phyloP scores from a whole-genome alignment of 129 eudicot species.

The Cynara cardunculus region DNA sequence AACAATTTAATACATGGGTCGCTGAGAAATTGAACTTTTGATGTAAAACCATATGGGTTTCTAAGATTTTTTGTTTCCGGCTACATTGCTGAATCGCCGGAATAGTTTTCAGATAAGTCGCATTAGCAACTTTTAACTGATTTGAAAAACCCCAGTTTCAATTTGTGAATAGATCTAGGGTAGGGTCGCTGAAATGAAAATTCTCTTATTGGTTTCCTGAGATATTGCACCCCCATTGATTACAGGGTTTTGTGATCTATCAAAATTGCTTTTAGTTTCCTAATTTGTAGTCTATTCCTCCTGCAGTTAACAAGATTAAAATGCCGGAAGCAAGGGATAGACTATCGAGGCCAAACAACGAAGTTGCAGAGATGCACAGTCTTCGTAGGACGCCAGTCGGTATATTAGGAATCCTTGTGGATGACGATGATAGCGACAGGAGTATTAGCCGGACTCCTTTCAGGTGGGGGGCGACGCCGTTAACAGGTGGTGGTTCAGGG shows the following conservation, averaged over 20 bases:
- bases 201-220: neutral
- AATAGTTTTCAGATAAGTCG: neutral
- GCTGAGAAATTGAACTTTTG: neutral
- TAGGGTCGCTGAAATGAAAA: neutral
- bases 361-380: conserved; percentile 23
- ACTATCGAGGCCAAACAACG: conserved; percentile 43
- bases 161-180: neutral
- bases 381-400: conserved; percentile 20
- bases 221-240: neutral
- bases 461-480: conserved; percentile 43
- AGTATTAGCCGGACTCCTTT: conserved; percentile 30
- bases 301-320: conserved; percentile 8
- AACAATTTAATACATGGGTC: neutral
- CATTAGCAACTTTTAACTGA: neutral
- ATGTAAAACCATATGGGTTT: neutral
- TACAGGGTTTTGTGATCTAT: neutral
- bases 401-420: conserved; percentile 11
- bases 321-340: conserved; percentile 72
- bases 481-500: conserved; percentile 34
- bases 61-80: neutral
- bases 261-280: neutral
- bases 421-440: conserved; percentile 20
- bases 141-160: neutral
- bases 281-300: neutral
- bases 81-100: neutral